Conservation (phyloP, 805 yeast species). For the Sugiyamaella chiloensis region DNA sequence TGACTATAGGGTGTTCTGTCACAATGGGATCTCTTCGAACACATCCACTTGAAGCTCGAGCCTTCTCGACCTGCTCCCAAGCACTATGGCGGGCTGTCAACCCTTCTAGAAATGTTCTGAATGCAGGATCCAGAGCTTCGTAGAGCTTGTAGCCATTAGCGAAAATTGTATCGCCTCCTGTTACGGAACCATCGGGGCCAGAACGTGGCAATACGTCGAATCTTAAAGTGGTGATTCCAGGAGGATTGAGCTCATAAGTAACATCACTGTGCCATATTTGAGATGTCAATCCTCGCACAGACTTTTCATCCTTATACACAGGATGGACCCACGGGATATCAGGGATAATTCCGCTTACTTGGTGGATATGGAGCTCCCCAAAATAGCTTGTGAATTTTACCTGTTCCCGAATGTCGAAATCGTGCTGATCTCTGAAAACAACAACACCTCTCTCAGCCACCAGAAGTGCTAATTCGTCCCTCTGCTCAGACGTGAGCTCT, state of each 20-base stretch:
- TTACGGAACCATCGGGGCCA: conserved; percentile 21
- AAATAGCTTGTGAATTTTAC: conserved; percentile 27
- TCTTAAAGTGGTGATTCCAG: conserved; percentile 64
- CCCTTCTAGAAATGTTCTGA: conserved; percentile 46
- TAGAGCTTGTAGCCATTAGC: conserved; percentile 52
- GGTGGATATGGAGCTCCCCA: conserved; percentile 30
- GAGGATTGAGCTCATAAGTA: conserved; percentile 70
- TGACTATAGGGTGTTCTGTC: conserved; percentile 54
- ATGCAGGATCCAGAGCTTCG: conserved; percentile 48
- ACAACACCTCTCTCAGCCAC: conserved; percentile 50
- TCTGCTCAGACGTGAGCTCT: conserved; percentile 48
- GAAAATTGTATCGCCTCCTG: conserved; percentile 51
- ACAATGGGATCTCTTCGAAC: conserved; percentile 48
- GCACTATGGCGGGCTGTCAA: conserved; percentile 69
- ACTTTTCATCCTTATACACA: conserved; percentile 20
- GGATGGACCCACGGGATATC: conserved; percentile 48
- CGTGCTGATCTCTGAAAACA: conserved; percentile 47
- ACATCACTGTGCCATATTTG: conserved; percentile 69
- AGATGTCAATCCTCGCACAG: conserved; percentile 23
- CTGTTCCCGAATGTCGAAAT: conserved; percentile 27
- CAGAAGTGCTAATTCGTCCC: conserved; percentile 52
- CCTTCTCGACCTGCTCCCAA: conserved; percentile 17
- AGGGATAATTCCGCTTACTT: conserved; percentile 54
- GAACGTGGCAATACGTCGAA: conserved; percentile 56
- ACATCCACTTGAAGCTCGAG: conserved; percentile 36